Evolutionary conservation across 345 rosid species (phyloP).

Genomic region (Murraya paniculata): DNA sequence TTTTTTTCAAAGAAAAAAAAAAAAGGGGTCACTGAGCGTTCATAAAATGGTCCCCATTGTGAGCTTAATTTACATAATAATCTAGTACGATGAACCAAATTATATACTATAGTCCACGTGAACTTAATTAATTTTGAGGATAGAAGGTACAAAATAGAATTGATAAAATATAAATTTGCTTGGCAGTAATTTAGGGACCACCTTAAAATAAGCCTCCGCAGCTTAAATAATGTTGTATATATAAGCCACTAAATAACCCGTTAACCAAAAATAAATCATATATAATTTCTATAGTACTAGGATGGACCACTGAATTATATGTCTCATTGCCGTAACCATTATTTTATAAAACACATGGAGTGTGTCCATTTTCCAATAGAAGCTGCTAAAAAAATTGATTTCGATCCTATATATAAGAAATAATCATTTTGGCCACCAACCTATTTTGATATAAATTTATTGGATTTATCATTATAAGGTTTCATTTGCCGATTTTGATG

Average conservation of each 20-base stretch:
- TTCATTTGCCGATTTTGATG: not conserved
- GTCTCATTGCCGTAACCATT: not conserved
- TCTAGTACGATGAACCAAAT: not conserved
- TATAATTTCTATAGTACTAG: not conserved
- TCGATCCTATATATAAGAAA: not conserved
- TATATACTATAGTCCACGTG: slow-evolving; percentile 32
- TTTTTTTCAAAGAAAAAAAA: not conserved
- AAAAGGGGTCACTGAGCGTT: not conserved
- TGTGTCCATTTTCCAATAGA: not conserved
- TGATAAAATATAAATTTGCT: slow-evolving; percentile 1
- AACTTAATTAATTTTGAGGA: not conserved
- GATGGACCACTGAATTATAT: slow-evolving; percentile 24
- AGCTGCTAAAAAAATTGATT: not conserved
- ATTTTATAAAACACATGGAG: too few species aligned
- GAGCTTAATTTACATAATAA: not conserved
- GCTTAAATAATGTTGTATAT: not conserved
- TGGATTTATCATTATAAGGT: not conserved
- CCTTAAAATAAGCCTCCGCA: slow-evolving; percentile 8
- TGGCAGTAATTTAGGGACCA: slow-evolving; percentile 19
- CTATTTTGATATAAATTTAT: not conserved
- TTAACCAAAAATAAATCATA: slow-evolving; percentile 11
- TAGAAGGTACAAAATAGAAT: slow-evolving; percentile 1
- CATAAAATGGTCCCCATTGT: slow-evolving; percentile 29
- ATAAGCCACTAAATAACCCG: not conserved
- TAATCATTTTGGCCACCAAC: not conserved